Evolutionary conservation across 352 stramenopile genomes (phyloP), one percentile per base, ranked within the genome.

Genomic region (Pythium aquatile): DNA sequence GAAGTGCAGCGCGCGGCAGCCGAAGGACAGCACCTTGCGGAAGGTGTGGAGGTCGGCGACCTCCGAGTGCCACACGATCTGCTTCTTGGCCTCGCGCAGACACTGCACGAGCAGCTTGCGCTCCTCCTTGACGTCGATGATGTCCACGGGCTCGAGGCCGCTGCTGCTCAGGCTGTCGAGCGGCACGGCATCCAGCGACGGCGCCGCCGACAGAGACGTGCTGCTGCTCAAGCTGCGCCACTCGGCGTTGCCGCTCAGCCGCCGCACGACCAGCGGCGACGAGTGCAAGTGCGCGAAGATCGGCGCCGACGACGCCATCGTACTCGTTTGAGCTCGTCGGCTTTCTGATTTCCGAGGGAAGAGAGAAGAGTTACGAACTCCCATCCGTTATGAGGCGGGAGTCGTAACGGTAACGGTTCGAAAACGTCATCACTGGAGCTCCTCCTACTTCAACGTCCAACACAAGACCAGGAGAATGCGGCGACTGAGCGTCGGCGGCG

Each of bases 211-310:
- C 8, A 26, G 32, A 16, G 37, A 11, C 4, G 33, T 39, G 10
- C 39, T 66, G 5, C 68, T 70, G 32, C 75, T 83, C 35, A 90
- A 73, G 49, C 71, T 88, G 68, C 77, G 74, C 83, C 82, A 88
- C 62, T 90, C 79, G 65, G 75, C 33, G 26, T n/a, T 75, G 49
- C 75, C 74, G 54, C 64, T 76, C 61, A 74, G 77, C 16, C 82
- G 79, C 16, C 85, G 83, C 63, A 91, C 83, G 49, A 93, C 85
- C 28, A 93, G 79, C 62, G 85, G 85, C 37, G 85, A 91, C 68
- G 85, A 93, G 76, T 93, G 85, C 74, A 93, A 69, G 66, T 93
- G 85, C 65, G 84, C 85, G 72, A 93, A 91, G 56, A 93, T 84
- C 40, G 77, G 72, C 47, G 67, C 10, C 40, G 58, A n/a, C 40